These are phyloP conservation scores for Boletellus ananiceps DNA, from an alignment of 768 basidiomycete species.

Conservation along the genomic window DNA sequence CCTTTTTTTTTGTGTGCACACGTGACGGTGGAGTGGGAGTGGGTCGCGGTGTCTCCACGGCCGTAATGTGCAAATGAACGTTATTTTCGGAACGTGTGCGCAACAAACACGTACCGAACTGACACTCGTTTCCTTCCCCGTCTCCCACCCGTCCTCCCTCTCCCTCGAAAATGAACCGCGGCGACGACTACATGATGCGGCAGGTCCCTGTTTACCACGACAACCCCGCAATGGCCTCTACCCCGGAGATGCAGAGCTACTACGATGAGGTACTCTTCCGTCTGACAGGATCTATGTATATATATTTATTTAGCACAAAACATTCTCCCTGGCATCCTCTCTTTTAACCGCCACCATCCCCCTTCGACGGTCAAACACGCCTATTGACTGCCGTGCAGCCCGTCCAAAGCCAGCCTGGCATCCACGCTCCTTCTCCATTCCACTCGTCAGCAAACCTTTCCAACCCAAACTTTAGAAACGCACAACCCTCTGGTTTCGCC, in stretches of 20 bases:
- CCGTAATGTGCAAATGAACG: too few species aligned
- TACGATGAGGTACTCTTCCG: constrained; percentile 25
- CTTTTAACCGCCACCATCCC: constrained; percentile 1
- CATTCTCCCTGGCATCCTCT: not conserved
- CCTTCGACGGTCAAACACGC: constrained; percentile 1
- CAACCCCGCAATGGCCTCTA: constrained; percentile 7
- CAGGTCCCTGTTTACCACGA: constrained; percentile 24
- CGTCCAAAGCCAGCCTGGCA: constrained; percentile 30
- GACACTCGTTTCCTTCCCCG: too few species aligned
- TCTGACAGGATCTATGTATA: constrained; percentile 3
- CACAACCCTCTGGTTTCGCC: constrained; percentile 21
- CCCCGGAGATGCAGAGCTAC: constrained; percentile 27
- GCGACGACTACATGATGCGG: constrained; percentile 25
- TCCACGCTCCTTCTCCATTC: constrained; percentile 34
- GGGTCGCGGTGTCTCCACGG: too few species aligned
- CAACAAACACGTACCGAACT: too few species aligned
- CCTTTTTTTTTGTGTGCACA: too few species aligned
- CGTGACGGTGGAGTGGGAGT: too few species aligned
- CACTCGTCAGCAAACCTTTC: constrained; percentile 17
- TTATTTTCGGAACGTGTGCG: too few species aligned
- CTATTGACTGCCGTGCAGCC: constrained; percentile 20
- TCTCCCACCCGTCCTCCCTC: not conserved
- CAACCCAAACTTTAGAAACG: constrained; percentile 23
- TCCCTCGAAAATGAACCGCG: constrained; percentile 17
- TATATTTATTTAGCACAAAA: constrained; percentile 6